Conservation (phyloP, 306 rosid species). For the Sphenostylis stenocarpa region DNA sequence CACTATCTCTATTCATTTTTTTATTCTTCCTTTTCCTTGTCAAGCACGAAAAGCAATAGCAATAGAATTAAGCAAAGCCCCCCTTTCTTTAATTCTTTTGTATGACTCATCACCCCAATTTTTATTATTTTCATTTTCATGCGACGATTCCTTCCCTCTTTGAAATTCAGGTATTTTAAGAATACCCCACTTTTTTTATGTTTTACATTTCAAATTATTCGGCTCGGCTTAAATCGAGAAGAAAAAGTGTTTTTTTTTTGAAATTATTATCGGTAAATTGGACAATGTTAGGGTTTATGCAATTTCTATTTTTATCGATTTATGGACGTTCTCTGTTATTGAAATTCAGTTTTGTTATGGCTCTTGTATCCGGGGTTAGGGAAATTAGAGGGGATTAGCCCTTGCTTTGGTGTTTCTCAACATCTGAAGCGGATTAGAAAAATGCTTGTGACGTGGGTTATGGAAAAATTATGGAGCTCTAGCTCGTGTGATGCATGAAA, state of each 20-base stretch:
- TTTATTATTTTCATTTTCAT: neutral
- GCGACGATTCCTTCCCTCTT: conserved; percentile 10
- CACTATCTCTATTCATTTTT: neutral
- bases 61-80: neutral
- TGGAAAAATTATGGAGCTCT: neutral
- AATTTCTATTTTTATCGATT: neutral
- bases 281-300: conserved; percentile 34
- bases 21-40: conserved; percentile 1
- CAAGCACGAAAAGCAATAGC: conserved; percentile 27
- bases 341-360: conserved; percentile 17
- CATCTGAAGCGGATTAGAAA: neutral
- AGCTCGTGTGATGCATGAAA: conserved; percentile 9
- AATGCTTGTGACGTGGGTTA: neutral
- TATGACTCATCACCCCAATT: neutral
- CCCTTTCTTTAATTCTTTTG: neutral
- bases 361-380: conserved; percentile 9
- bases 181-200: neutral
- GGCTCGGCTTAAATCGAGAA: neutral
- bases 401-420: neutral
- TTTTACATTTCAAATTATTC: neutral
- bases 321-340: neutral
- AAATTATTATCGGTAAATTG: neutral
- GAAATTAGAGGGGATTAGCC: neutral
- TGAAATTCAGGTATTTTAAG: conserved; percentile 29
- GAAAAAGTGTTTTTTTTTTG: neutral